Percentiles rank a stretch among this genome's conserved stretches.
Evolutionary conservation across 345 rosid genomes (phyloP).

Genomic region (Angophora floribunda): DNA sequence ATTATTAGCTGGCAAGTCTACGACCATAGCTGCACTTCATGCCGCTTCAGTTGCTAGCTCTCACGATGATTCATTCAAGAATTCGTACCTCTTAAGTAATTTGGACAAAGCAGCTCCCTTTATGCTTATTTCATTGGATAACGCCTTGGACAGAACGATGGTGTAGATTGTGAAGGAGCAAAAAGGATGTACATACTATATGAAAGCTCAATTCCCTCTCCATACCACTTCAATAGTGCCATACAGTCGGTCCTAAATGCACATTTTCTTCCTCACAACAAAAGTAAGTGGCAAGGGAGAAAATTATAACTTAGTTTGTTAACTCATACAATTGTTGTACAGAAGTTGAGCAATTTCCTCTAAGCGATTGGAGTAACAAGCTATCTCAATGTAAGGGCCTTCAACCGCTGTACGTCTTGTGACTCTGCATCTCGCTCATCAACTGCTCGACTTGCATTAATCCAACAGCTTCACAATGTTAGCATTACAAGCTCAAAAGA

Average conservation of each 20-base stretch:
- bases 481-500: background rate
- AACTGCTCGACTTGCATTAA: background rate
- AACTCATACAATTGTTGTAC: background rate
- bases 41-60: background rate
- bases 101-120: background rate
- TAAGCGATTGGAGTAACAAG: background rate
- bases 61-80: background rate
- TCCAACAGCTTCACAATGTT: background rate
- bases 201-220: background rate
- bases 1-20: background rate
- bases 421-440: background rate
- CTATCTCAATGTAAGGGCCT: background rate
- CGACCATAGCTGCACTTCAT: background rate
- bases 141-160: background rate
- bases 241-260: background rate
- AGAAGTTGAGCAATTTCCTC: background rate
- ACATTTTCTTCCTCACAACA: background rate
- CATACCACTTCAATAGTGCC: background rate
- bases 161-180: background rate
- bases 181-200: background rate
- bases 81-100: background rate
- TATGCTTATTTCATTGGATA: background rate
- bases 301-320: background rate
- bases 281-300: background rate
- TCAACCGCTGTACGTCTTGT: background rate